Evolutionary conservation across 2,329 filamentous ascomycete species (phyloP), one percentile per base, ranked within the genome.

Genomic region (Ciborinia camelliae): DNA sequence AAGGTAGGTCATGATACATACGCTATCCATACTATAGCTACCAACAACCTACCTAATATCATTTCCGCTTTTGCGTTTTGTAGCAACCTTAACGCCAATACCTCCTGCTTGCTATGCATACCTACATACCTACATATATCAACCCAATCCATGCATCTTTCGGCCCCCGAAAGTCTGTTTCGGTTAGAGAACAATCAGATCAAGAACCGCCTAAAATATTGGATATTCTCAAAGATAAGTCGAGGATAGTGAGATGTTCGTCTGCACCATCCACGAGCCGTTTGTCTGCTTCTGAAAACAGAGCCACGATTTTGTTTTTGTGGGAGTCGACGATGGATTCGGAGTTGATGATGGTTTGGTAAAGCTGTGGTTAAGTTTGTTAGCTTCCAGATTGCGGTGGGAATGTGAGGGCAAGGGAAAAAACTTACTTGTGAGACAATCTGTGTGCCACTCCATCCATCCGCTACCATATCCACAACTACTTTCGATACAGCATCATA

Each of bases 211-310:
- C 68, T 75, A 96, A 75, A 65, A 95, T 87, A 37, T 84, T 85
- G 0, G 91, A 91, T 79, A 97, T 90, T 73, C 91, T 87, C 74
- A 98, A 81, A 8, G 90, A 84, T 69, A 98, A 75, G 76, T 99
- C 94, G 39, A 99, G 79, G 66, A 98, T 90, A 0, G 91, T 92
- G 30, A 99, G 80, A 75, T 99, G 94, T 79, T 99, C 95, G 74
- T 99, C 95, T 2, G 93, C 90, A 10, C 95, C 95, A 76, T 99
- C 96, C 7, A 97, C 90, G 54, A 99, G 79, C 69, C 95, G 85
- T 82, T 98, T 98, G 75, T 99, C 95, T 35, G 94, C 84, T 76
- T 98, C 93, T 0, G 93, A 97, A 75, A 99, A 99, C 4, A 94
- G 82, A 68, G 91, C 82, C 55, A 94, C 89, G 66, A 99, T 94